Conservation (phyloP, 768 basidiomycete genomes). For the Tephrocybe sp. region DNA sequence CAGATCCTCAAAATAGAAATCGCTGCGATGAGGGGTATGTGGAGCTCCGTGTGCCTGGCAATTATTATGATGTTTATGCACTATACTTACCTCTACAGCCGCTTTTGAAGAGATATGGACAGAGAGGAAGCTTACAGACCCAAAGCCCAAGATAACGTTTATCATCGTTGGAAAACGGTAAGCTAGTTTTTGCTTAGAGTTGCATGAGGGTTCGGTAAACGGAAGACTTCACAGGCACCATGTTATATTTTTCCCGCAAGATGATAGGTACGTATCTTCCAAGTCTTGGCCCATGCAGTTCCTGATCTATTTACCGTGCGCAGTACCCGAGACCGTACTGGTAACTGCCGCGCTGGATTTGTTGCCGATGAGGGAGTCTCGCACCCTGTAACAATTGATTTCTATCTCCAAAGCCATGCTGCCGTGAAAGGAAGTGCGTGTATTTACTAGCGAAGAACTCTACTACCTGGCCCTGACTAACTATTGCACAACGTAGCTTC, state of each 20-base stretch:
- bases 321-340: conserved; percentile 55
- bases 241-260: conserved; percentile 52
- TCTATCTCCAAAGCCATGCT: conserved; percentile 57
- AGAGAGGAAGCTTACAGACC: conserved; percentile 24
- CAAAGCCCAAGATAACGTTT: conserved; percentile 48
- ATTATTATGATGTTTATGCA: not conserved
- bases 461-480: not conserved
- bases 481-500: conserved; percentile 36
- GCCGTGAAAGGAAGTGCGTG: conserved; percentile 49
- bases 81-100: conserved; percentile 24
- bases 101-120: conserved; percentile 33
- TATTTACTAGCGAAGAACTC: not conserved
- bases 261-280: conserved; percentile 21
- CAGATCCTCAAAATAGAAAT: conserved; percentile 19
- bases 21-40: conserved; percentile 13
- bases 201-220: not conserved
- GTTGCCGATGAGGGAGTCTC: conserved; percentile 52
- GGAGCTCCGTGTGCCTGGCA: conserved; percentile 1
- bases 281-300: not conserved
- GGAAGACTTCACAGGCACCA: conserved; percentile 27
- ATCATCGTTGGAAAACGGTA: conserved; percentile 57
- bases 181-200: conserved; percentile 1
- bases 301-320: conserved; percentile 6
- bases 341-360: conserved; percentile 49
- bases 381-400: conserved; percentile 57